A percentile compares a stretch with the other conserved stretches of the same genome.
Evolutionary conservation across 768 basidiomycete species (phyloP).

Genomic region (Antrodiella citrinella): DNA sequence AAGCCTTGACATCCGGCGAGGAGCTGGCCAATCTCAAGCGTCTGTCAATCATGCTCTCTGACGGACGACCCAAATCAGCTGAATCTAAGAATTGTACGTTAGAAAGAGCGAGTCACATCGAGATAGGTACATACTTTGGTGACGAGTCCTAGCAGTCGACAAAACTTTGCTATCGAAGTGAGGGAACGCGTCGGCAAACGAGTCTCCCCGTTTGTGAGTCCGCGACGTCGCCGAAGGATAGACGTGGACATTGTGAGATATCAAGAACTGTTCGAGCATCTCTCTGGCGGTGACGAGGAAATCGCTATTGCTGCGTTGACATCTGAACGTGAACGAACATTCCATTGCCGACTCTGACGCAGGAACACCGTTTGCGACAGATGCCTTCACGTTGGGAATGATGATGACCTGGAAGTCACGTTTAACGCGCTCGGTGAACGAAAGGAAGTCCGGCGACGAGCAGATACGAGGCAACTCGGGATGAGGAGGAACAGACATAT

Average conservation of each 20-base stretch:
- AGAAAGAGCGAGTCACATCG: conserved; percentile 11
- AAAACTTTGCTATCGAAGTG: conserved; percentile 95
- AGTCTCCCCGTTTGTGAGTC: conserved; percentile 80
- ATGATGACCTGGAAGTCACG: conserved; percentile 91
- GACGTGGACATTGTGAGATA: conserved; percentile 74
- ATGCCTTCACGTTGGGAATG: conserved; percentile 63
- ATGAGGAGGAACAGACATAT: conserved; percentile 83
- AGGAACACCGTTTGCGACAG: conserved; percentile 38
- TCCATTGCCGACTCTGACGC: conserved; percentile 57
- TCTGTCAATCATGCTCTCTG: conserved; percentile 61
- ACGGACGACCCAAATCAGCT: conserved; percentile 64
- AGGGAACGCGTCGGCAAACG: conserved; percentile 91
- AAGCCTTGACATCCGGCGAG: conserved; percentile 89
- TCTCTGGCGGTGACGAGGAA: conserved; percentile 86
- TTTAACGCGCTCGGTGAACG: conserved; percentile 86
- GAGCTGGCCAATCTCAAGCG: conserved; percentile 79
- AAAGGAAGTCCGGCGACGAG: conserved; percentile 71
- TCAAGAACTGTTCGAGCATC: conserved; percentile 86
- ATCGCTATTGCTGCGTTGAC: conserved; percentile 92
- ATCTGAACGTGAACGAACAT: conserved; percentile 90
- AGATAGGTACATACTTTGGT: conserved; percentile 33
- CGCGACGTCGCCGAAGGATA: conserved; percentile 76
- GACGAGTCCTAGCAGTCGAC: conserved; percentile 65
- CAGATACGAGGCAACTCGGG: conserved; percentile 71
- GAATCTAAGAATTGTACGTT: conserved; percentile 42